phyloP scores from a whole-genome alignment of 176 grass and related monocot genomes.

The Puccinellia tenuiflora region DNA sequence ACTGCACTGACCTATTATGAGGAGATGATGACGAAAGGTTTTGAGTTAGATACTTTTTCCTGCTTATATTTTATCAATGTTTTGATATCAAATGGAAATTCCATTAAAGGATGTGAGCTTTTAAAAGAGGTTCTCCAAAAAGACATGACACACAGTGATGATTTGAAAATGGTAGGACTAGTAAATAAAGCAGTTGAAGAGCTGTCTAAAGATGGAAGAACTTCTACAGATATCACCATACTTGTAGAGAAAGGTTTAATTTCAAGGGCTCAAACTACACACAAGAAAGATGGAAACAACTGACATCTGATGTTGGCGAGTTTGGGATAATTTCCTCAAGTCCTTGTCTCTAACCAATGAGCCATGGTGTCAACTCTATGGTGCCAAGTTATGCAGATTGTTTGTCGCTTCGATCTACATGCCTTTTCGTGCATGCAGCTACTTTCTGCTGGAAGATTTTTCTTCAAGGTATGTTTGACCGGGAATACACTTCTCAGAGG shows the following conservation, averaged over 20 bases:
- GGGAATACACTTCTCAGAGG: not conserved
- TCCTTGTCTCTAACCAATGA: not conserved
- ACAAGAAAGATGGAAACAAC: constrained; percentile 28
- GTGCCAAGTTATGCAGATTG: constrained; percentile 11
- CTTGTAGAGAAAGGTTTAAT: constrained; percentile 51
- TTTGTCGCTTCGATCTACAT: constrained; percentile 10
- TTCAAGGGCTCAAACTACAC: constrained; percentile 23
- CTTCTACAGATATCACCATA: constrained; percentile 47
- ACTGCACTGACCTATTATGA: constrained; percentile 53
- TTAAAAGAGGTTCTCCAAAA: constrained; percentile 59
- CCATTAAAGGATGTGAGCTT: constrained; percentile 59
- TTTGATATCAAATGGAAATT: constrained; percentile 60
- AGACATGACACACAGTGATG: constrained; percentile 21
- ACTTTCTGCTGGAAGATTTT: constrained; percentile 1
- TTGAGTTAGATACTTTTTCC: constrained; percentile 63
- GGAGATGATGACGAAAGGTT: constrained; percentile 56
- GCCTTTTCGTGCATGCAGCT: not conserved
- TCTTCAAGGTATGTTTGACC: constrained; percentile 20
- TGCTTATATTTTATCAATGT: constrained; percentile 60
- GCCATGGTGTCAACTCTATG: constrained; percentile 2
- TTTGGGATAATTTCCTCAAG: not conserved
- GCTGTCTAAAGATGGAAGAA: constrained; percentile 52
- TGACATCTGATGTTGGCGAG: constrained; percentile 15
- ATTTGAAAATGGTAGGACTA: constrained; percentile 46
- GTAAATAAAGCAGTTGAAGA: constrained; percentile 57